A percentile compares a stretch with the other conserved stretches of the same genome.
Conservation (phyloP, 495 filamentous ascomycete species). For the Xylaria bambusicola region DNA sequence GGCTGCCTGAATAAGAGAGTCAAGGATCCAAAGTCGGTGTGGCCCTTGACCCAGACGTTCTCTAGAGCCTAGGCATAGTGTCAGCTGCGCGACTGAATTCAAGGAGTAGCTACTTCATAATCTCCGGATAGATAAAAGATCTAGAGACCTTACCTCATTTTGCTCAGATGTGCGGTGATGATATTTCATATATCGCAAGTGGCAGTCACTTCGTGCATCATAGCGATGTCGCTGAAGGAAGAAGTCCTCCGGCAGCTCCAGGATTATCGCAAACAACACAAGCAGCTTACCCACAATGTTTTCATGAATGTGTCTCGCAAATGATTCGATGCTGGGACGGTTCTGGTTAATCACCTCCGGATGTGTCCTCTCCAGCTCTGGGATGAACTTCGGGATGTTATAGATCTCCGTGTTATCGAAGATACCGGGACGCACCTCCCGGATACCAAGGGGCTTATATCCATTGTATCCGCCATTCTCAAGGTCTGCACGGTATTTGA, state of each 20-base stretch:
- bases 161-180: constrained; percentile 45
- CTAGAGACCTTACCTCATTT: constrained; percentile 22
- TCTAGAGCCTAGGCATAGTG: constrained; percentile 16
- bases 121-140: background rate
- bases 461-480: constrained; percentile 37
- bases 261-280: constrained; percentile 50
- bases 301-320: constrained; percentile 50
- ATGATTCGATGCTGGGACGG: constrained; percentile 46
- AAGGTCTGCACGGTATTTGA: constrained; percentile 34
- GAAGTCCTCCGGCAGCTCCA: constrained; percentile 55
- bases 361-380: constrained; percentile 35
- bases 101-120: too few relatives aligned
- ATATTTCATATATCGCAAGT: constrained; percentile 60
- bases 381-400: constrained; percentile 53
- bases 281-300: constrained; percentile 49
- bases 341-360: constrained; percentile 37
- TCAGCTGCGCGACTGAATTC: background rate
- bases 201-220: constrained; percentile 47
- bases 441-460: constrained; percentile 35
- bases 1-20: constrained; percentile 58
- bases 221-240: constrained; percentile 54
- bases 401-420: constrained; percentile 55
- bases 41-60: constrained; percentile 45
- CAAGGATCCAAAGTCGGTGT: constrained; percentile 60
- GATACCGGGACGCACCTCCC: constrained; percentile 40